Evolutionary conservation across 2,329 filamentous ascomycete genomes (phyloP).

Genomic region (Aspergillus ustus): DNA sequence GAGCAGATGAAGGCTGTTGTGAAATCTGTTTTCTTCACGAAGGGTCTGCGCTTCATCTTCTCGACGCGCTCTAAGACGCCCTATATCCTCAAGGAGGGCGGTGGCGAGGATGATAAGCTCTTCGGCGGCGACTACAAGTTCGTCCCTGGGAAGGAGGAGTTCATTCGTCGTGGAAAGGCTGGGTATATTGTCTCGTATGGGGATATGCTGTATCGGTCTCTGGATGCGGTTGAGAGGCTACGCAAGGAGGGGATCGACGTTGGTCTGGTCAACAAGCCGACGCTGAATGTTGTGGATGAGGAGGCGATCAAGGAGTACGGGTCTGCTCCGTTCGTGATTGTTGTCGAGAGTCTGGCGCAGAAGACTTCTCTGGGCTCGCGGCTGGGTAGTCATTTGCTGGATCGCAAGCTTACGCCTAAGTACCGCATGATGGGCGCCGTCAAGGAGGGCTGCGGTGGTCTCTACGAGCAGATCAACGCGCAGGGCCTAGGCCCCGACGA

Average conservation of each 20-base stretch:
- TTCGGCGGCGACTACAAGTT: constrained; percentile 44
- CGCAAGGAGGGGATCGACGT: constrained; percentile 42
- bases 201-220: constrained; percentile 47
- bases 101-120: constrained; percentile 36
- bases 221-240: constrained; percentile 45
- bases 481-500: constrained; percentile 44
- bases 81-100: constrained; percentile 44
- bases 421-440: constrained; percentile 43
- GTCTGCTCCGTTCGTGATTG: constrained; percentile 41
- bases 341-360: constrained; percentile 45
- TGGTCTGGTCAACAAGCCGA: constrained; percentile 46
- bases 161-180: constrained; percentile 42
- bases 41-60: constrained; percentile 44
- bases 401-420: constrained; percentile 43
- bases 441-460: constrained; percentile 45
- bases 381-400: constrained; percentile 42
- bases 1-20: constrained; percentile 48
- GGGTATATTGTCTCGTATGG: constrained; percentile 46
- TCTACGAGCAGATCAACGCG: constrained; percentile 44
- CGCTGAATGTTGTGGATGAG: constrained; percentile 45
- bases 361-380: constrained; percentile 47
- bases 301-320: constrained; percentile 44
- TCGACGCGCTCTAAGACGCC: constrained; percentile 46
- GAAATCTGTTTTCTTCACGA: constrained; percentile 43
- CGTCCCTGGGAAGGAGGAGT: constrained; percentile 43